Base-by-base conservation (phyloP, 768 basidiomycete genomes). In the Rhizopogon roseolus region DNA sequence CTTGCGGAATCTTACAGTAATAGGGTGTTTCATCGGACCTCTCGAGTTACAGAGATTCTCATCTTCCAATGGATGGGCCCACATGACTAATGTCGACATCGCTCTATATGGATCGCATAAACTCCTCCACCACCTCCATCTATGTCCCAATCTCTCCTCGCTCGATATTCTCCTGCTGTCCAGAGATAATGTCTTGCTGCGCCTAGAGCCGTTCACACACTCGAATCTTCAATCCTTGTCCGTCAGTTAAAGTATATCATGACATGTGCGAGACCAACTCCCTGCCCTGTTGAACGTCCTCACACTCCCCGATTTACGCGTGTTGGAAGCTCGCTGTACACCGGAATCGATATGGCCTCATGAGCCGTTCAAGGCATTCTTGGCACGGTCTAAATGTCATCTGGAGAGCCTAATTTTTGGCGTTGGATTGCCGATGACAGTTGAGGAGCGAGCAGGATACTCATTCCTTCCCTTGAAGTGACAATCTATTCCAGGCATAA, bases 141-240 rank as follows among this genome's bases (percentile, higher is more conserved):
- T 60, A 40, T 65, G 64, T 29, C 62, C 62, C 8, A 39, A 54
- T 36, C 62, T 64, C 28, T 37, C 27, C 56, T 65, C 36, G 52
- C 57, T 7, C 55, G 16, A 55, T 29, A 46, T 65, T 22, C 49
- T 25, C 25, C 25, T 58, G 19, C 48, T 49, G 4, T 41, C 29
- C 10, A 28, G 25, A 7, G 46, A 53, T 6, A 5, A 45, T 19
- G 2, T 37, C 3, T 5, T 27, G 49, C 10, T 32, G 25, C n/a
- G 10, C n/a, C 22, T 6, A 38, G 37, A 38, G 14, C 37, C 6
- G 16, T 28, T 64, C 28, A 58, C 46, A 0, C 63, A 65, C 10
- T 2, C 50, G 14, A 32, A 16, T 4, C 54, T 64, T 1, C 60
- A 52, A 16, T 32, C 46, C 34, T 50, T 63, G 34, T 63, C 58